phyloP scores from a whole-genome alignment of 2,329 filamentous ascomycete species.

The Aspergillus udagawae region DNA sequence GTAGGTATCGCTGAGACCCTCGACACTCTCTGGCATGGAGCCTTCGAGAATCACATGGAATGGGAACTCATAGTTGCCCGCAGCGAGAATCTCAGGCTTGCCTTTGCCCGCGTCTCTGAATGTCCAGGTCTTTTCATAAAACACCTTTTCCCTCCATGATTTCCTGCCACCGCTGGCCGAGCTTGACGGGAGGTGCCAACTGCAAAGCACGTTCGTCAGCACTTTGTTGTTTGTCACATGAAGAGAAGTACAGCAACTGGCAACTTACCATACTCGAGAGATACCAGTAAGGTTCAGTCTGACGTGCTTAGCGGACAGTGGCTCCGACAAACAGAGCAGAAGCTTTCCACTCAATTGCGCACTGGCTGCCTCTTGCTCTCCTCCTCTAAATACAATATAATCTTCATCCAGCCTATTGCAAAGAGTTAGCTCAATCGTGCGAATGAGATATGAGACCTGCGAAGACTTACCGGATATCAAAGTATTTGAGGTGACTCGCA shows the following conservation, averaged over 20 bases:
- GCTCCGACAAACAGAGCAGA: conserved; percentile 67
- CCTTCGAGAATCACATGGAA: conserved; percentile 73
- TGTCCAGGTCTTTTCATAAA: conserved; percentile 68
- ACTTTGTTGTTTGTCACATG: not conserved
- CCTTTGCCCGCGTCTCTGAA: conserved; percentile 55
- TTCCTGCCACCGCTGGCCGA: conserved; percentile 35
- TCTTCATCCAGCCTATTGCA: conserved; percentile 65
- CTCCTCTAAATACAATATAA: conserved; percentile 73
- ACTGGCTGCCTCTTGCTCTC: conserved; percentile 69
- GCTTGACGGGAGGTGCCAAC: conserved; percentile 35
- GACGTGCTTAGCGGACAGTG: conserved; percentile 68
- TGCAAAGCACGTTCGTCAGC: conserved; percentile 9
- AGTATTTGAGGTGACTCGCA: conserved; percentile 46
- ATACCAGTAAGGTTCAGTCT: conserved; percentile 68
- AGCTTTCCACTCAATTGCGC: conserved; percentile 70
- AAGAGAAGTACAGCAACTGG: not conserved
- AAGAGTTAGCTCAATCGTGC: conserved; percentile 15
- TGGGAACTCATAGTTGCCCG: conserved; percentile 80
- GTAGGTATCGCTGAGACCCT: conserved; percentile 80
- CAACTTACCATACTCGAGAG: conserved; percentile 63
- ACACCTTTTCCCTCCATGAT: conserved; percentile 42
- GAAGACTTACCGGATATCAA: conserved; percentile 44
- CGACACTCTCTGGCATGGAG: conserved; percentile 73
- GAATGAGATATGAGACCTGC: conserved; percentile 8
- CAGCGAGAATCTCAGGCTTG: conserved; percentile 55